Percentiles rank a stretch among this genome's conserved stretches.
Conservation (phyloP, 306 rosid species). For the Vigna mungo region DNA sequence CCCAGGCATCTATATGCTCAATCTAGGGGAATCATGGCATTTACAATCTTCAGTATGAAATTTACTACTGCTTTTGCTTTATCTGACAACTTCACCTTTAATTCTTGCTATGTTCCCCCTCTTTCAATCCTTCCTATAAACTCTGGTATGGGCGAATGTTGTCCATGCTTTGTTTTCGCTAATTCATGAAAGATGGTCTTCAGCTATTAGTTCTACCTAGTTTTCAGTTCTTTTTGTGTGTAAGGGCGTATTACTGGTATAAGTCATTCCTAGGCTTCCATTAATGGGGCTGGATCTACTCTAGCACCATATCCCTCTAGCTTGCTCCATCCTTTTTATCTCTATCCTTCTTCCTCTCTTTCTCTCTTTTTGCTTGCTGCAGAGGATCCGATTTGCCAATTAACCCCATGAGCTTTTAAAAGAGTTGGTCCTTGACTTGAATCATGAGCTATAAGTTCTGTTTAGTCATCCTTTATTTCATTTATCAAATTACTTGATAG, state of each 20-base stretch:
- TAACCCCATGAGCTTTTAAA: background rate
- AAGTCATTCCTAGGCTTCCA: background rate
- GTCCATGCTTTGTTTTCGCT: conserved; percentile 16
- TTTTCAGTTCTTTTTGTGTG: conserved; percentile 21
- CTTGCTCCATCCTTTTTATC: background rate
- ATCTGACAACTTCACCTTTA: background rate
- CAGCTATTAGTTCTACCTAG: conserved; percentile 18
- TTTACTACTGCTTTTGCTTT: conserved; percentile 30
- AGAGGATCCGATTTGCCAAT: background rate
- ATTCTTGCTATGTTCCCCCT: conserved; percentile 6
- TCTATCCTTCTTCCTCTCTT: background rate
- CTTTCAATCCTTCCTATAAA: background rate
- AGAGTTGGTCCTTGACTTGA: conserved; percentile 38
- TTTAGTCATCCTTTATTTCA: conserved; percentile 22
- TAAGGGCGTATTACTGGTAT: background rate
- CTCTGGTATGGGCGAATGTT: conserved; percentile 23
- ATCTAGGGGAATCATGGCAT: conserved; percentile 6
- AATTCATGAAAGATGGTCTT: conserved; percentile 27
- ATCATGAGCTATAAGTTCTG: conserved; percentile 5
- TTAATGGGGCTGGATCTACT: background rate
- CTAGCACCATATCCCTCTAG: background rate
- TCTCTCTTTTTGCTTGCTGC: background rate
- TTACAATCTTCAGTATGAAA: conserved; percentile 26
- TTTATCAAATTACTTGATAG: conserved; percentile 7
- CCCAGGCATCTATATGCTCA: background rate